phyloP scores from a whole-genome alignment of 148 eudicot genomes.

The Nyssa sinensis region DNA sequence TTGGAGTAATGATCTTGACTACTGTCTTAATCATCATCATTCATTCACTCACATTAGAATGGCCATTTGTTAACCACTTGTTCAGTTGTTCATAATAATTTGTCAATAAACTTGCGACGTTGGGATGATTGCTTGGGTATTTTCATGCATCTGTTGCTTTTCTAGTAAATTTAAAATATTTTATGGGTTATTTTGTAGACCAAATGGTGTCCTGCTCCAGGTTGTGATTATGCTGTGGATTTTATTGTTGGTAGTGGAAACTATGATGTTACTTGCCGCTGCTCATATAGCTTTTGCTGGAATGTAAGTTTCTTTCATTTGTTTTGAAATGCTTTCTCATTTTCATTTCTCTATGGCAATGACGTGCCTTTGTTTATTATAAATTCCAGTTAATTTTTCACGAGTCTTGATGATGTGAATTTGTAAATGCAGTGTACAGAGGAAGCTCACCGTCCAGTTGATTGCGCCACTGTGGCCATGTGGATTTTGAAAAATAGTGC shows the following conservation, averaged over 20 bases:
- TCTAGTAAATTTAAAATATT: background rate
- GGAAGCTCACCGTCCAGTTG: constrained; percentile 95
- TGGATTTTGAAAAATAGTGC: constrained; percentile 90
- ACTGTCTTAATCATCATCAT: background rate
- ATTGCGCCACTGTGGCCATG: constrained; percentile 78
- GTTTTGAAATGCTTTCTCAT: background rate
- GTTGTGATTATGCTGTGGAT: constrained; percentile 82
- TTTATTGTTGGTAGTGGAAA: constrained; percentile 64
- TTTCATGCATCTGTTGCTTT: background rate
- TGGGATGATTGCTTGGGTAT: background rate
- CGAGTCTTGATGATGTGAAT: background rate
- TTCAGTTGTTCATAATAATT: background rate
- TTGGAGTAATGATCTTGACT: background rate
- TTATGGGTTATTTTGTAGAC: constrained; percentile 39
- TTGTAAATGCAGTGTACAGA: constrained; percentile 63
- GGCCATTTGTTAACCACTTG: background rate
- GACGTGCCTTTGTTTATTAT: background rate
- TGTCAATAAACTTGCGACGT: background rate
- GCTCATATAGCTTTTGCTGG: constrained; percentile 86
- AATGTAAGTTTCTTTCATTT: constrained; percentile 48
- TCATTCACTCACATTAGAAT: background rate
- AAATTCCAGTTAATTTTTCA: background rate
- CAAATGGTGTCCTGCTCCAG: constrained; percentile 98
- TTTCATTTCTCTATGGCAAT: background rate
- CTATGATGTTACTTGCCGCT: constrained; percentile 74